Percentiles rank a stretch among this genome's conserved stretches.
phyloP scores from a whole-genome alignment of 768 basidiomycete species.

The Sutorius australiensis region DNA sequence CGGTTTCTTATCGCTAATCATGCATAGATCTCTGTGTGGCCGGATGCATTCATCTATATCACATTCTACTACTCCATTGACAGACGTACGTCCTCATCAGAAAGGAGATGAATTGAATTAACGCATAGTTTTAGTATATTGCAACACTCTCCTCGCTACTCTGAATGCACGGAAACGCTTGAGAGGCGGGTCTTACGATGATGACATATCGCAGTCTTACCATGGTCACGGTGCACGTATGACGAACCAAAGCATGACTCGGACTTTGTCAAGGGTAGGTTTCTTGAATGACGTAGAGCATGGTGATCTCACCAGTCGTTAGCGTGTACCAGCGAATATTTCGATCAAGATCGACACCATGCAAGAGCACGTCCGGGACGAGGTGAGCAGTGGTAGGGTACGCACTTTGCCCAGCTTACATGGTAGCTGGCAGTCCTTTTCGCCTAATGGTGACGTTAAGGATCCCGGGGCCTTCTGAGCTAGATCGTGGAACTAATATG shows the following conservation, averaged over 20 bases:
- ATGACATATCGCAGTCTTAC: constrained; percentile 13
- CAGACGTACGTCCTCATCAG: constrained; percentile 35
- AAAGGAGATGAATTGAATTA: background rate
- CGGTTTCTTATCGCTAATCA: background rate
- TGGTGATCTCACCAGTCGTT: background rate
- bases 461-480: constrained; percentile 1
- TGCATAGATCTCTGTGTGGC: background rate
- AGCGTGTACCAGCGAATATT: constrained; percentile 36
- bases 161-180: constrained; percentile 53
- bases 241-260: background rate
- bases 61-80: background rate
- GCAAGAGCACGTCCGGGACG: constrained; percentile 46
- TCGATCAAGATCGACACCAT: constrained; percentile 64
- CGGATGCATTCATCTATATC: background rate
- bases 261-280: constrained; percentile 7
- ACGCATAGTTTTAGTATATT: constrained; percentile 40
- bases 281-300: background rate
- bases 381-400: constrained; percentile 8
- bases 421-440: background rate
- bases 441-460: constrained; percentile 2
- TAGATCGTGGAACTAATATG: background rate
- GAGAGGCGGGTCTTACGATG: constrained; percentile 21
- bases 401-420: background rate
- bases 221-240: constrained; percentile 5
- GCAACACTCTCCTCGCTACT: constrained; percentile 56